Base-by-base conservation (phyloP, 2,329 filamentous ascomycete species). In the Cladophialophora exuberans region DNA sequence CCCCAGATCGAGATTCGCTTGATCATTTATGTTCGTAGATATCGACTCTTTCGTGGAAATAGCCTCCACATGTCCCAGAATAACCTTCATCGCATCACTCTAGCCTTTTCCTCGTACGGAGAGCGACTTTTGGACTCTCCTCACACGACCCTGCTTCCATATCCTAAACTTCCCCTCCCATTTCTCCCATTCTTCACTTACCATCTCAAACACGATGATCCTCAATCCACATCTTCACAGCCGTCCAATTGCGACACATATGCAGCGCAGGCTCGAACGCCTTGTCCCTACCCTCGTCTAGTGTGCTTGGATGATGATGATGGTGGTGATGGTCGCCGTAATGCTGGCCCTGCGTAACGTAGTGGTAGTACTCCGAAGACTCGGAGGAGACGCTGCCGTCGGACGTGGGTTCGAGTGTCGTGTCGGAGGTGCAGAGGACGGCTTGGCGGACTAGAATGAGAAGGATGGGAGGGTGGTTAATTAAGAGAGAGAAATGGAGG, bases 381-480 rank as follows among this genome's bases (percentile, higher is more conserved):
- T n/a, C n/a, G n/a, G 33, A 25, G n/a, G 23, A 10, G n/a, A 18
- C 17, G 3, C 31, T 17, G 50, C 17, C 36, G 5, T 54, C 20
- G n/a, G 15, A 18, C 9, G 42, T 47, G 4, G 51, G 52, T 28
- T 62, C 59, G 18, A 61, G 45, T 23, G 56, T 62, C 26, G 57
- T 54, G 39, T 63, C 61, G 7, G 56, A 52, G 30, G 52, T 42
- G 31, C 59, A 61, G 28, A 57, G 49, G 11, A 62, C 26, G 10
- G 52, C 55, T 43, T 62, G 60, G 13, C 60, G 48, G 17, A 61
- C 47, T 55, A n/a, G n/a, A n/a, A 33, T 25, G 15, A 11, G n/a
- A 11, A 2, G 4, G 15, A 36, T 10, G 23, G 2, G 22, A 23
- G 18, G 36, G 28, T 6, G 13, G 18, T 42, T 15, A 39, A 25